Base-by-base conservation (phyloP, 2,329 filamentous ascomycete genomes). In the Botrytis fabae region DNA sequence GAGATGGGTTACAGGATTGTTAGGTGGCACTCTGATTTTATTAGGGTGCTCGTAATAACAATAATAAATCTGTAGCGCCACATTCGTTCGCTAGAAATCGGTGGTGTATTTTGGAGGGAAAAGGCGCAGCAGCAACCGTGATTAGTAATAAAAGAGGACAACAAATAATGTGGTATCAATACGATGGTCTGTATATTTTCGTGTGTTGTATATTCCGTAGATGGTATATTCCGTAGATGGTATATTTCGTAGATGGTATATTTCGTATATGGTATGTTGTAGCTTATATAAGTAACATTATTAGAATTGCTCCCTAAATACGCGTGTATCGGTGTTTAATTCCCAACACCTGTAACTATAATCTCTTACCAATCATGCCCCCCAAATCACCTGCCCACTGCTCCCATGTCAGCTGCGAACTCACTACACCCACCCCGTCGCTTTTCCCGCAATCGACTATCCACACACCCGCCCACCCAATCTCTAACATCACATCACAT, bases 61-160 rank as follows among this genome's bases (percentile, higher is more conserved):
- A 38, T 40, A 12, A 38, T 61, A 61, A 54, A 25, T 16, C 59
- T 38, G 35, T 69, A 70, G 69, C 69, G 69, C 69, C 44, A 42
- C 69, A 71, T 54, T 71, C 40, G 48, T 64, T 70, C 69, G 69
- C 59, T 70, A 61, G 57, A 62, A 61, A 64, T 64, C 42, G 35
- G 48, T 32, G 9, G 1, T 2, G 35, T 46, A 46, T 69, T 70
- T n/a, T 32, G 8, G 38, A 68, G 6, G 40, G 40, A 40, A 22
- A n/a, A 68, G 68, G 42, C 48, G 48, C 48, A 38, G 32, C 32
- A 32, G 32, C 32, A 32, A 28, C 28, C 28, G 32, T 32, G 32
- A 32, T 32, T 32, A 32, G 4, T 32, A 32, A 32, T 32, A 32
- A 32, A 28, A 28, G 28, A 28, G 28, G n/a, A n/a, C n/a, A n/a